Evolutionary conservation across 2,329 filamentous ascomycete species (phyloP).

Genomic region (Fusarium marasasianum): DNA sequence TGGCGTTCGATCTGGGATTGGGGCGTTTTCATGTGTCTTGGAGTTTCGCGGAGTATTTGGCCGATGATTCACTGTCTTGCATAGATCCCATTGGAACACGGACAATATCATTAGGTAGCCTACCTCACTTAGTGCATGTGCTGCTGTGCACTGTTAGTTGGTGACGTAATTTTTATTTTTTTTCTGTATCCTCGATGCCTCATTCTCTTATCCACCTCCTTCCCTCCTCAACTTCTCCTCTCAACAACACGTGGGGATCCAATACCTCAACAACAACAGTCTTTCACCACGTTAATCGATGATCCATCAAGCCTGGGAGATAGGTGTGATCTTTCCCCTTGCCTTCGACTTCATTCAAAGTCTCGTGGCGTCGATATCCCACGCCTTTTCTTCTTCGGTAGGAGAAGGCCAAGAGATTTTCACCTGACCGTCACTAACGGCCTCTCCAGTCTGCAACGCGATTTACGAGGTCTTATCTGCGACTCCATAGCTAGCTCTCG

Average conservation of each 20-base stretch:
- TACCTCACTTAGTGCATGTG: too few species aligned
- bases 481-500: neutral
- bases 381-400: neutral
- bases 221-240: neutral
- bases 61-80: neutral
- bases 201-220: neutral
- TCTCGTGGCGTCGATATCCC: fast-evolving
- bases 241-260: fast-evolving
- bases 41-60: neutral
- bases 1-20: neutral
- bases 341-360: fast-evolving
- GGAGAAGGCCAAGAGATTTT: neutral
- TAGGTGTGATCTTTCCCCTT: fast-evolving
- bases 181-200: neutral
- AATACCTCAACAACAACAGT: fast-evolving
- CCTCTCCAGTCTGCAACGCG: neutral
- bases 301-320: fast-evolving
- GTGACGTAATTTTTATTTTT: neutral
- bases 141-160: fast-evolving
- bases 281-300: fast-evolving
- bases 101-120: neutral
- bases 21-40: neutral
- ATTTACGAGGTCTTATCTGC: too few species aligned
- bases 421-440: fast-evolving
- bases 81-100: neutral